Evolutionary conservation across 2,329 filamentous ascomycete species (phyloP).

Genomic region (Aspergillus brasiliensis): DNA sequence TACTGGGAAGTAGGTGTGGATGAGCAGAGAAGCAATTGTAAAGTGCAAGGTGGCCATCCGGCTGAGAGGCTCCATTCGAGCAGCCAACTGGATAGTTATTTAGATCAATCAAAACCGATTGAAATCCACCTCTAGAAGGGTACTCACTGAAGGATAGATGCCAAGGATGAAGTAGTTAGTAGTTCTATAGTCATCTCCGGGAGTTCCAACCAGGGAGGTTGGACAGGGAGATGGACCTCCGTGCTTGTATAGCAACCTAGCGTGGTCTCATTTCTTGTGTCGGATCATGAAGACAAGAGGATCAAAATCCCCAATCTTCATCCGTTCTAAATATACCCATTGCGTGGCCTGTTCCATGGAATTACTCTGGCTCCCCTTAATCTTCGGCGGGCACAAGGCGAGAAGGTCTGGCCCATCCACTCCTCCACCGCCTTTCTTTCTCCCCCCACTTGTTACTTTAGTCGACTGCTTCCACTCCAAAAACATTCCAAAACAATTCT

Average conservation of each 20-base stretch:
- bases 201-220: too few species aligned
- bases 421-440: conserved; percentile 8
- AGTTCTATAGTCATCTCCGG: too few species aligned
- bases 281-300: background rate
- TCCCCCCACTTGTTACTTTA: conserved; percentile 10
- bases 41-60: background rate
- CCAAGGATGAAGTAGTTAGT: too few species aligned
- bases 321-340: background rate
- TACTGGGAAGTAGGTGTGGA: background rate
- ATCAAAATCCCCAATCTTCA: background rate
- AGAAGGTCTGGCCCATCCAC: background rate
- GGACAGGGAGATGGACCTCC: background rate
- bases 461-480: conserved; percentile 10
- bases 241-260: background rate
- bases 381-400: background rate
- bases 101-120: too few species aligned
- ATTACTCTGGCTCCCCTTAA: background rate
- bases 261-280: background rate
- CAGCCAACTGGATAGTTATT: background rate
- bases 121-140: too few species aligned
- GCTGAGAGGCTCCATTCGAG: background rate
- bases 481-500: conserved; percentile 8
- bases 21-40: background rate
- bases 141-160: too few species aligned
- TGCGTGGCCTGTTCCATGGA: background rate